Percentiles rank a stretch among this genome's conserved stretches.
These are phyloP conservation scores for Aspergillus piperis DNA, from an alignment of 2,329 filamentous ascomycete genomes.

Conservation along the genomic window DNA sequence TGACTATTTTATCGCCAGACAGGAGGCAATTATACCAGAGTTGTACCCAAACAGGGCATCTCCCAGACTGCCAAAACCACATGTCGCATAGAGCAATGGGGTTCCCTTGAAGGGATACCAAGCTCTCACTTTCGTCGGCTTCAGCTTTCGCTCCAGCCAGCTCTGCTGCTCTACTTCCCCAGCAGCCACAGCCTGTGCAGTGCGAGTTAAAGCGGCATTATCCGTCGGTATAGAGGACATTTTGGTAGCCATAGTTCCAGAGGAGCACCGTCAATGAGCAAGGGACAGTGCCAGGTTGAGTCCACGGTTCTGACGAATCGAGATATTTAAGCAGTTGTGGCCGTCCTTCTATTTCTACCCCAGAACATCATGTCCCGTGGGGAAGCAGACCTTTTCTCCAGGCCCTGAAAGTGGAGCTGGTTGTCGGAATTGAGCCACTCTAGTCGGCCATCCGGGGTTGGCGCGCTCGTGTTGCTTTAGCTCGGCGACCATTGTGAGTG, in stretches of 20 bases:
- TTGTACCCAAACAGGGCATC: slow-evolving; percentile 48
- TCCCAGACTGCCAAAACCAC: slow-evolving; percentile 44
- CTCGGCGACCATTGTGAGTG: too few relatives aligned
- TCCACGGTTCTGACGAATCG: too few relatives aligned
- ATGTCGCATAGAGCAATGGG: slow-evolving; percentile 40
- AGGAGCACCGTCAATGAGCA: too few relatives aligned
- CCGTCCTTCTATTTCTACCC: slow-evolving; percentile 22
- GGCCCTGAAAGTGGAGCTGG: neutral
- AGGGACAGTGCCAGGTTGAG: too few relatives aligned
- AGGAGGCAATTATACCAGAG: slow-evolving; percentile 30
- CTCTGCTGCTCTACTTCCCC: slow-evolving; percentile 21
- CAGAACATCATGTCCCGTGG: slow-evolving; percentile 13
- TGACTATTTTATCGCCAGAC: neutral
- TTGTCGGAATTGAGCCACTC: neutral
- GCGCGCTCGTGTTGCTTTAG: neutral
- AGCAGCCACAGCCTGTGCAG: too few relatives aligned
- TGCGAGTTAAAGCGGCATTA: too few relatives aligned
- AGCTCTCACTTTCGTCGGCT: slow-evolving; percentile 38
- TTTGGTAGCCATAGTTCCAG: too few relatives aligned
- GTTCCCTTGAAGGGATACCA: slow-evolving; percentile 43
- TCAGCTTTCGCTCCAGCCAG: slow-evolving; percentile 40
- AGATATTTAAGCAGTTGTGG: neutral
- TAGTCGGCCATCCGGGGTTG: neutral
- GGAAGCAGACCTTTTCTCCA: slow-evolving; percentile 20
- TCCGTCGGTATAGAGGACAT: too few relatives aligned